A percentile compares a stretch with the other conserved stretches of the same genome.
Conservation (phyloP, 2,329 filamentous ascomycete genomes). For the Penicillium polonicum region DNA sequence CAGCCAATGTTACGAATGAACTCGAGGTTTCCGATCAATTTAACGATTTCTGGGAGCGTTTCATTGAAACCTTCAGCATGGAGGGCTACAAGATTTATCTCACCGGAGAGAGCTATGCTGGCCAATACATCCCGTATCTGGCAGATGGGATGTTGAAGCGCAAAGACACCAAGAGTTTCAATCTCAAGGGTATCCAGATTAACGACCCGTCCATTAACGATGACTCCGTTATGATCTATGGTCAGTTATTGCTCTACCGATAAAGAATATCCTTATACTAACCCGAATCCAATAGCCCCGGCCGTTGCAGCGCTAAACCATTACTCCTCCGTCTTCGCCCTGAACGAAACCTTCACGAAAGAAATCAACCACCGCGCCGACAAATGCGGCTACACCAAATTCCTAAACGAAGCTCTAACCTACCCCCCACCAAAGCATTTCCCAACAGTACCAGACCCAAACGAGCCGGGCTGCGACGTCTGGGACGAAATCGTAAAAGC, state of each 20-base stretch:
- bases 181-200: slow-evolving; percentile 67
- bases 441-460: slow-evolving; percentile 48
- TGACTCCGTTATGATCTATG: slow-evolving; percentile 48
- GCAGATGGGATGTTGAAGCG: slow-evolving; percentile 69
- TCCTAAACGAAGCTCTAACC: slow-evolving; percentile 50
- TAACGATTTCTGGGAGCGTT: slow-evolving; percentile 74
- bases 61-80: slow-evolving; percentile 67
- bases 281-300: slow-evolving; percentile 26
- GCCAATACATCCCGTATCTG: slow-evolving; percentile 69
- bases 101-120: slow-evolving; percentile 70
- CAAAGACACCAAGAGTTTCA: slow-evolving; percentile 65
- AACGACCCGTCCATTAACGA: slow-evolving; percentile 68
- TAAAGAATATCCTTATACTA: background rate
- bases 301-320: slow-evolving; percentile 44
- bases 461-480: slow-evolving; percentile 54
- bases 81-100: slow-evolving; percentile 70
- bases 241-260: slow-evolving; percentile 24
- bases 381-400: slow-evolving; percentile 46
- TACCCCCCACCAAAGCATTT: slow-evolving; percentile 67
- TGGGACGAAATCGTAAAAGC: slow-evolving; percentile 57
- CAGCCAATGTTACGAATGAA: slow-evolving; percentile 62
- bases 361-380: slow-evolving; percentile 42
- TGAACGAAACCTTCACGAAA: slow-evolving; percentile 43
- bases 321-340: slow-evolving; percentile 41
- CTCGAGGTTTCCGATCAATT: slow-evolving; percentile 70